phyloP scores from a whole-genome alignment of 2,329 filamentous ascomycete genomes.

The Akanthomyces muscarius region DNA sequence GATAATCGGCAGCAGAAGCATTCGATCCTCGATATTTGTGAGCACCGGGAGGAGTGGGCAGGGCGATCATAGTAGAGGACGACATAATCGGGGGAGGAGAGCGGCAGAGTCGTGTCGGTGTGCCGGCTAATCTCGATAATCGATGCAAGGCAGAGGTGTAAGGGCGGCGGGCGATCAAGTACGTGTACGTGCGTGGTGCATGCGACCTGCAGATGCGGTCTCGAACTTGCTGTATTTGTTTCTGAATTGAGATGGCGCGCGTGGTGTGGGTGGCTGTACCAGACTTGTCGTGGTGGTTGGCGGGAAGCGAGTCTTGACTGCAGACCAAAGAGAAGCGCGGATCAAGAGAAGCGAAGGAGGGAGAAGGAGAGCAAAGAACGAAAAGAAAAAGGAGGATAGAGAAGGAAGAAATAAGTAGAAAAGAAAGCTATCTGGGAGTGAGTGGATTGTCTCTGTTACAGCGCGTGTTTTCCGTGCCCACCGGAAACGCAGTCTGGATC shows the following conservation, averaged over 20 bases:
- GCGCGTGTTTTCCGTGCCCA: slow-evolving; percentile 7
- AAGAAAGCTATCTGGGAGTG: background rate
- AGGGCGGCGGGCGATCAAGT: slow-evolving; percentile 7
- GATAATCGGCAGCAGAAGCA: slow-evolving; percentile 10
- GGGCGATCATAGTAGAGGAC: slow-evolving; percentile 28
- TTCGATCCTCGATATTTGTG: slow-evolving; percentile 21
- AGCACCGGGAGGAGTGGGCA: slow-evolving; percentile 24
- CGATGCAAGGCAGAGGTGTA: slow-evolving; percentile 18
- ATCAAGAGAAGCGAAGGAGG: background rate
- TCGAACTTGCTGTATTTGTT: background rate
- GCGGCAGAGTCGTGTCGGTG: background rate
- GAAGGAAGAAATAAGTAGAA: background rate
- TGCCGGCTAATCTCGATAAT: slow-evolving; percentile 13
- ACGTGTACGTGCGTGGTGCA: slow-evolving; percentile 4
- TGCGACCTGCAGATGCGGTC: slow-evolving; percentile 13
- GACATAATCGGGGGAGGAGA: background rate
- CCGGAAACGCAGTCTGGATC: slow-evolving; percentile 7
- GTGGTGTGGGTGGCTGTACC: background rate
- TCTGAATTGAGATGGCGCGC: slow-evolving; percentile 4
- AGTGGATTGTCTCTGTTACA: slow-evolving; percentile 11
- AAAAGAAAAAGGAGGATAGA: background rate
- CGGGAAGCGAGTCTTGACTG: too few species aligned
- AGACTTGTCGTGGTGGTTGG: too few species aligned
- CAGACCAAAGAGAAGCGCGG: background rate
- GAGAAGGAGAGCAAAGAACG: background rate